phyloP scores from a whole-genome alignment of 2,329 filamentous ascomycete genomes.

The Trichoderma polysporum region DNA sequence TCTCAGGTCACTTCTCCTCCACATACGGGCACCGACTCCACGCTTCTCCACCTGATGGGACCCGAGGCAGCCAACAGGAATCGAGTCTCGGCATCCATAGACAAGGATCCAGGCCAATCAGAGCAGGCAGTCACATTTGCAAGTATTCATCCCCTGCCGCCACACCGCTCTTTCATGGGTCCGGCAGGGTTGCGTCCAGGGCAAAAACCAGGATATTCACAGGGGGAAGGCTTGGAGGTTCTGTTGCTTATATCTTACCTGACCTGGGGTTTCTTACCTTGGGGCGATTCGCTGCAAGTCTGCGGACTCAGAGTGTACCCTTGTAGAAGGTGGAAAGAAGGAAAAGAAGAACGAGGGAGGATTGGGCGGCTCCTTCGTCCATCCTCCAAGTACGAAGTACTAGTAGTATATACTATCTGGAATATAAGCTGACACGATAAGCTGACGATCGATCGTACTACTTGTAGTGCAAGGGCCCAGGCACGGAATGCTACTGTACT shows the following conservation, averaged over 20 bases:
- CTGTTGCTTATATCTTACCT: not conserved
- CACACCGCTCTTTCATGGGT: conserved; percentile 20
- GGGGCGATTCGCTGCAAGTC: not conserved
- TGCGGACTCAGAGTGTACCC: conserved; percentile 2
- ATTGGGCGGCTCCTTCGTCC: no score
- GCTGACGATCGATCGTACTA: conserved; percentile 14
- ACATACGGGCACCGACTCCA: conserved; percentile 10
- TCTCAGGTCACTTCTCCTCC: not conserved
- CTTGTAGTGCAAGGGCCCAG: not conserved
- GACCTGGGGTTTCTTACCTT: not conserved
- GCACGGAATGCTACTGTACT: not conserved
- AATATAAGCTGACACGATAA: no score
- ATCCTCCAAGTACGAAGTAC: no score
- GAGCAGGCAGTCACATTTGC: not conserved
- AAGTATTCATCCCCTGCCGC: conserved; percentile 5
- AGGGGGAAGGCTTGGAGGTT: not conserved
- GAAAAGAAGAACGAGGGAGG: not conserved
- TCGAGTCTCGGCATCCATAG: not conserved
- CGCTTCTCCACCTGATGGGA: conserved; percentile 12
- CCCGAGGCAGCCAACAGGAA: conserved; percentile 15
- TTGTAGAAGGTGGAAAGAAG: conserved; percentile 2
- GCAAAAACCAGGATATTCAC: not conserved
- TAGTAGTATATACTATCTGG: no score
- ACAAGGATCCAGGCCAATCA: not conserved
- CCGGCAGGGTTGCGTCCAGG: not conserved